Percentiles rank a stretch among this genome's conserved stretches.
Evolutionary conservation across 208 protist genomes (phyloP).

Genomic region (Leishmania tropica): DNA sequence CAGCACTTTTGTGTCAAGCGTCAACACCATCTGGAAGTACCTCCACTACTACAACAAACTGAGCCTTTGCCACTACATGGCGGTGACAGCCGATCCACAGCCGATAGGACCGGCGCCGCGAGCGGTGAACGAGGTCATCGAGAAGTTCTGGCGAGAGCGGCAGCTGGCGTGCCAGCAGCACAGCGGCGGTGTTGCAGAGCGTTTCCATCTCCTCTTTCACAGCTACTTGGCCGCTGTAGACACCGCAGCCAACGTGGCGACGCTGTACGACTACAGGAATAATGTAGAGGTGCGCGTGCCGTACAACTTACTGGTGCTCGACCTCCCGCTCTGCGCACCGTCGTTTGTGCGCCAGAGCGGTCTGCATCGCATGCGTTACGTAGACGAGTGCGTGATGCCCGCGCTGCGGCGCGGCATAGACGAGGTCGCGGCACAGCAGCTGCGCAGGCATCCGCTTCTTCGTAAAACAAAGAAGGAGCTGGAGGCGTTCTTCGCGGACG

Average conservation of each 20-base stretch:
- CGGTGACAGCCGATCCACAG: conserved; percentile 61
- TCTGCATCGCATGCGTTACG: conserved; percentile 40
- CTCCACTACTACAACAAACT: conserved; percentile 78
- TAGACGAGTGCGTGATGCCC: conserved; percentile 37
- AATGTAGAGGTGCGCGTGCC: conserved; percentile 49
- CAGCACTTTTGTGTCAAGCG: conserved; percentile 76
- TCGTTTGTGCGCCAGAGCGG: conserved; percentile 71
- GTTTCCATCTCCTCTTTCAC: conserved; percentile 45
- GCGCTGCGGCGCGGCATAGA: conserved; percentile 9
- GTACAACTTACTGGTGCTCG: conserved; percentile 71
- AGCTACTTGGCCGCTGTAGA: conserved; percentile 65
- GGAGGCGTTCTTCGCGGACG: conserved; percentile 32
- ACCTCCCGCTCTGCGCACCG: conserved; percentile 76
- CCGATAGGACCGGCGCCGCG: conserved; percentile 64
- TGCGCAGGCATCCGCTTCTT: conserved; percentile 4
- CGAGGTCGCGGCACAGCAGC: not conserved
- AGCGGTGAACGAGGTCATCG: conserved; percentile 51
- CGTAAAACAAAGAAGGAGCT: conserved; percentile 14
- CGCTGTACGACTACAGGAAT: conserved; percentile 76
- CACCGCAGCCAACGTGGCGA: conserved; percentile 35
- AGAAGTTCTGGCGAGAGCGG: conserved; percentile 52
- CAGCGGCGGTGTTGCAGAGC: not conserved
- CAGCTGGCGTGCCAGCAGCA: conserved; percentile 25
- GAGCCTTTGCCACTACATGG: conserved; percentile 47
- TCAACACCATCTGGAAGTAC: conserved; percentile 84